phyloP scores from a whole-genome alignment of 805 yeast genomes.

The Ogataea glucozyma region DNA sequence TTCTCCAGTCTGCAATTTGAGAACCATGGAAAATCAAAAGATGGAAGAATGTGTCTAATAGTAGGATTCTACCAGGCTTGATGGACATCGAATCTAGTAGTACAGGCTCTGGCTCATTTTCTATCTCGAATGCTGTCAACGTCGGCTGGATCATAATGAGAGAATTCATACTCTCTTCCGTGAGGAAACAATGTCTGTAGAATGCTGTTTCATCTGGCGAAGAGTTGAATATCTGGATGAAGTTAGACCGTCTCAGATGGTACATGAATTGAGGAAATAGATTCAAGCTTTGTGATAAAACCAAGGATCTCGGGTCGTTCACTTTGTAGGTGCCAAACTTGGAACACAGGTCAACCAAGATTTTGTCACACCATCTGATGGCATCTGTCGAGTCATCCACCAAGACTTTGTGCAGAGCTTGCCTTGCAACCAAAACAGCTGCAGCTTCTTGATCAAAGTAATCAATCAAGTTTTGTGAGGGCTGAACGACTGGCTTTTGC shows the following conservation, averaged over 20 bases:
- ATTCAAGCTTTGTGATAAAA: conserved; percentile 49
- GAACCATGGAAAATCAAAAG: conserved; percentile 68
- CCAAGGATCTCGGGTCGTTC: conserved; percentile 49
- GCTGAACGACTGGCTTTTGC: conserved; percentile 44
- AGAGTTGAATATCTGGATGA: conserved; percentile 64
- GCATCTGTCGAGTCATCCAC: conserved; percentile 40
- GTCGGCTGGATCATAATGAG: conserved; percentile 72
- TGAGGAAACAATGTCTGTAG: conserved; percentile 60
- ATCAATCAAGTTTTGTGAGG: conserved; percentile 40
- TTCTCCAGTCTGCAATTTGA: conserved; percentile 66
- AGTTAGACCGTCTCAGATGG: conserved; percentile 65
- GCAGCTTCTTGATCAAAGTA: conserved; percentile 74
- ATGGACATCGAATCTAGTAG: conserved; percentile 64
- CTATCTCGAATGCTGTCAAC: conserved; percentile 56
- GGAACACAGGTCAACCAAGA: conserved; percentile 47
- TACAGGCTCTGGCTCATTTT: conserved; percentile 62
- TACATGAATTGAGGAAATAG: conserved; percentile 68
- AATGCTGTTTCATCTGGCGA: conserved; percentile 74
- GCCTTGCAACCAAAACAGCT: conserved; percentile 58
- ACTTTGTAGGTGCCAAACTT: conserved; percentile 49
- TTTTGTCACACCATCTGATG: conserved; percentile 52
- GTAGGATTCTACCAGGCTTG: conserved; percentile 54
- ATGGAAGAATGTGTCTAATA: conserved; percentile 70
- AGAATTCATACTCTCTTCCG: conserved; percentile 61
- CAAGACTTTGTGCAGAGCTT: conserved; percentile 46